A percentile compares a stretch with the other conserved stretches of the same genome.
Evolutionary conservation across 352 stramenopile genomes (phyloP).

Genomic region (Globisporangium nagaii): DNA sequence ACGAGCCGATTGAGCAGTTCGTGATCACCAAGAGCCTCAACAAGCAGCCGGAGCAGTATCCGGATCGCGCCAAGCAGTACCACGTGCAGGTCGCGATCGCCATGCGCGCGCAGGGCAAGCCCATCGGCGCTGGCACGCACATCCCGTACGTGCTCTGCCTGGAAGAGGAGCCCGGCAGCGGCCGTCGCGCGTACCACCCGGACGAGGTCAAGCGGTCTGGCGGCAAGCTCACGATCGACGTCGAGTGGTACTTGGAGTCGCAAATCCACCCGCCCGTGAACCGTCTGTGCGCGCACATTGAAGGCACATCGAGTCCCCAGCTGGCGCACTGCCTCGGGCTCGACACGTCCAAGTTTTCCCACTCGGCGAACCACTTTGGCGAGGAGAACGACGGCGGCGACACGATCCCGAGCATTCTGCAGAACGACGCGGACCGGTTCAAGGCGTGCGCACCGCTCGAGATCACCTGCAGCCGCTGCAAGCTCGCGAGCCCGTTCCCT

Average conservation of each 20-base stretch:
- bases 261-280: conserved; percentile 97
- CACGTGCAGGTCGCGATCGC: conserved; percentile 98
- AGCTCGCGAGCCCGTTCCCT: conserved; percentile 55
- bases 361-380: conserved; percentile 61
- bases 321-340: conserved; percentile 96
- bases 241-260: conserved; percentile 96
- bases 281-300: conserved; percentile 98
- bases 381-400: conserved; percentile 86
- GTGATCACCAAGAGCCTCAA: conserved; percentile 99
- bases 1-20: conserved; percentile 95
- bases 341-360: conserved; percentile 93
- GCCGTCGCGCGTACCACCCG: conserved; percentile 78
- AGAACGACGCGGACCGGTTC: conserved; percentile 87
- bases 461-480: conserved; percentile 69
- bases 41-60: conserved; percentile 98
- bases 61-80: conserved; percentile 94
- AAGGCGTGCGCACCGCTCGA: conserved; percentile 79
- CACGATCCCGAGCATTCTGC: conserved; percentile 84
- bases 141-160: conserved; percentile 98
- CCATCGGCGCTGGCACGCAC: conserved; percentile 97
- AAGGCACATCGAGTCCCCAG: conserved; percentile 93
- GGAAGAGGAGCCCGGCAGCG: conserved; percentile 73
- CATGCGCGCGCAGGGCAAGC: conserved; percentile 93
- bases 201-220: conserved; percentile 75
- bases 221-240: conserved; percentile 88